Evolutionary conservation across 1,139 yeast genomes (phyloP), one percentile per base, ranked within the genome.

Genomic region (Lodderomyces orthopsilosis): DNA sequence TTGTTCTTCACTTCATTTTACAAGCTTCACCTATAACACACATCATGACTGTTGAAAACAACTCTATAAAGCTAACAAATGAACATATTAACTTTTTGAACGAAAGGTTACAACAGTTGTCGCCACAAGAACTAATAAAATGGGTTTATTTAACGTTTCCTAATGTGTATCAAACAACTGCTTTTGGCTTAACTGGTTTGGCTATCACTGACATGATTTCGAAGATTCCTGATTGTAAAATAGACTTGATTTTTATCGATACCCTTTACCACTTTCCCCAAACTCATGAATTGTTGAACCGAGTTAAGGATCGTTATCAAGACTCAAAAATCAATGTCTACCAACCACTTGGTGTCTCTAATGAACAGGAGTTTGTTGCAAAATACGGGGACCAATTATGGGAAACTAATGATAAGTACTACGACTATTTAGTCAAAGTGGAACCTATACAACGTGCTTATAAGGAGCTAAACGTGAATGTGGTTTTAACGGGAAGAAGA

Each of bases 181-280:
- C 98, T 1, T 89, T 91, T 65, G 98, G 98, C 0, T 74, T 93
- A 35, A 87, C 96, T 1, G 98, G 98, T 0, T 67, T 91, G 46
- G 96, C 85, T 19, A 90, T 93, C 12, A 71, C 88, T 28, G 97
- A 91, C 61, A 85, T 91, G 77, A 67, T 91, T 35, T 74, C 86
- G n/a, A 81, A 81, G 57, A 54, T 83, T 42, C 60, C 22, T 46
- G 37, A 40, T 14, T 53, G 51, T 2, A 54, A 52, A 12, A 74
- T 88, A 9, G 95, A 90, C 46, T 71, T 91, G 46, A 85, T 93
- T 4, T 93, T 91, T 58, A 73, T 91, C 38, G 98, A 93, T 60
- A 93, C 98, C 0, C 70, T 93, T 47, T 88, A 91, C 60, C 97
- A 91, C 61, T 93, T 93, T 70, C 89, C 93, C 10, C 98, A 93